Percentiles rank a stretch among this genome's conserved stretches.
phyloP scores from a whole-genome alignment of 192 early-diverging fungal species.

The Backusella psychrophila region DNA sequence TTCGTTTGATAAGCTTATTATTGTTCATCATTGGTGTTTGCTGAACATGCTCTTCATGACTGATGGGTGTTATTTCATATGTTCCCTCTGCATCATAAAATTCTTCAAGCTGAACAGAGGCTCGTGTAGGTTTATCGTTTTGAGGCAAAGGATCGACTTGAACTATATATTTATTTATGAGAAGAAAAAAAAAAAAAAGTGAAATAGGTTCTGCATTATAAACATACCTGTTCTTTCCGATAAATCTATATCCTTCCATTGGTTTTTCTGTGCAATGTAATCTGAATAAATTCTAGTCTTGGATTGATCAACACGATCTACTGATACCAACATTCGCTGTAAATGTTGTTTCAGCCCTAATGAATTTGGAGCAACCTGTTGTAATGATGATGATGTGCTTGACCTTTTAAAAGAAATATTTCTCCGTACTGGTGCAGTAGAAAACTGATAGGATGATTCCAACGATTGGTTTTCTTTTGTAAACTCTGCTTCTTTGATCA shows the following conservation, averaged over 20 bases:
- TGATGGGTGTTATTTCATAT: neutral
- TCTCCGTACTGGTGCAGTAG: neutral
- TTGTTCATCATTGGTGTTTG: neutral
- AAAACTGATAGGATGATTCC: neutral
- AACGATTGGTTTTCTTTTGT: neutral
- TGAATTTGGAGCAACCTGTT: neutral
- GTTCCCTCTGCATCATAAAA: neutral
- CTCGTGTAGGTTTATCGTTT: neutral
- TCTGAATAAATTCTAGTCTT: neutral
- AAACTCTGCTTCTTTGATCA: neutral
- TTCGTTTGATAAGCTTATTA: constrained; percentile 39
- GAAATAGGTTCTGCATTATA: too few species aligned
- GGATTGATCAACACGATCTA: neutral
- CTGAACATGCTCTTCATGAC: neutral
- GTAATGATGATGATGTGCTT: neutral
- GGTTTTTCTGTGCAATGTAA: neutral
- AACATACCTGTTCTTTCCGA: neutral
- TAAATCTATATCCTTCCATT: neutral
- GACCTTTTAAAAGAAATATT: neutral
- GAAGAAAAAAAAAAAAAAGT: neutral
- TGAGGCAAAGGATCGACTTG: neutral
- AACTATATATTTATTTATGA: neutral
- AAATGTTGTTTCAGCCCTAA: neutral
- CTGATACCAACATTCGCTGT: neutral
- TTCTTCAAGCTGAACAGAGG: neutral